These are phyloP conservation scores for Euphorbia pulcherrima DNA, from an alignment of 345 rosid genomes.

Conservation along the genomic window DNA sequence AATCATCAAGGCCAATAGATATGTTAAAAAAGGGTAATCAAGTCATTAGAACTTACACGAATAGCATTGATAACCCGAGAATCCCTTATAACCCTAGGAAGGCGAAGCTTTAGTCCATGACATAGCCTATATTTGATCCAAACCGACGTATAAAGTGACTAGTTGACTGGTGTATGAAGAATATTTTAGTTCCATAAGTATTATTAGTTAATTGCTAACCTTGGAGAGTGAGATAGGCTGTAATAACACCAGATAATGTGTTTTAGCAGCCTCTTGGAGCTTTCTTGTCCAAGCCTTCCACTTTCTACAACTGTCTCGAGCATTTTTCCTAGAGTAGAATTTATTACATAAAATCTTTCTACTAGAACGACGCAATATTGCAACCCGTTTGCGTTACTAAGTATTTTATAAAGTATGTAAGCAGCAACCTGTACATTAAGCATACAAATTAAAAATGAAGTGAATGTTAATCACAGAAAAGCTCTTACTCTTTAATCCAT, in stretches of 20 bases:
- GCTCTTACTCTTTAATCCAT: too few species aligned
- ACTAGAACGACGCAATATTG: constrained; percentile 36
- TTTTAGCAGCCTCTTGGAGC: constrained; percentile 27
- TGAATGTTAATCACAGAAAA: neutral
- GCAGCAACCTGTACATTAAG: constrained; percentile 41
- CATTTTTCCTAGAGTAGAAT: constrained; percentile 23
- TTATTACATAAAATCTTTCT: constrained; percentile 32
- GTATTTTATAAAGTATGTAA: constrained; percentile 36
- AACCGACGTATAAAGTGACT: neutral
- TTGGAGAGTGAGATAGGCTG: constrained; percentile 41
- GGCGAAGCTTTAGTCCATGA: neutral
- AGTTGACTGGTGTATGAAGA: neutral
- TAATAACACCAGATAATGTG: constrained; percentile 40
- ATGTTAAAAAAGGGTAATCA: too few species aligned
- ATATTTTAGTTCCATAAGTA: neutral
- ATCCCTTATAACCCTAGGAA: constrained; percentile 6
- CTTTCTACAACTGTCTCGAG: constrained; percentile 17
- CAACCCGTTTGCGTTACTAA: constrained; percentile 36
- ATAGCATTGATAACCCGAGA: too few species aligned
- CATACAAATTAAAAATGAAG: neutral
- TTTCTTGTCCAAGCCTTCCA: constrained; percentile 4
- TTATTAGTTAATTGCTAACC: constrained; percentile 31
- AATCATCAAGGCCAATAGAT: neutral
- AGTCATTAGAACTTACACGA: neutral
- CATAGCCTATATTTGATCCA: constrained; percentile 10